Conservation (phyloP, 208 protist genomes). For the Trypanosoma caninum region DNA sequence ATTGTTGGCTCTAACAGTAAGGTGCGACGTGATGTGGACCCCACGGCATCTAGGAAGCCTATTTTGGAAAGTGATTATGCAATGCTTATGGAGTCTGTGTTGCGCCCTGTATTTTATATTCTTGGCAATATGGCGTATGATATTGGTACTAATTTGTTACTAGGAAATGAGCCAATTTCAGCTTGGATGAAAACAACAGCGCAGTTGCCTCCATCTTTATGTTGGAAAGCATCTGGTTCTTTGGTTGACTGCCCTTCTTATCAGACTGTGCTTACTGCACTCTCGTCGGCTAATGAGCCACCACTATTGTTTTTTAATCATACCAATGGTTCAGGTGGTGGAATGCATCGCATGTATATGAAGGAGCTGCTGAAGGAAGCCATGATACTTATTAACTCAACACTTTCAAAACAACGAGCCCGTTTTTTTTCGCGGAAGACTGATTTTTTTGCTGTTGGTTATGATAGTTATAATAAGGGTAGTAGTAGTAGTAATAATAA, state of each 20-base stretch:
- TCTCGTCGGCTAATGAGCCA: constrained; percentile 1
- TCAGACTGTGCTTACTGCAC: constrained; percentile 1
- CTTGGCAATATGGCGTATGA: constrained; percentile 7
- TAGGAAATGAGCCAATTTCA: constrained; percentile 5
- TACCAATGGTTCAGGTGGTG: not conserved
- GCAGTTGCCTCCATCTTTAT: not conserved
- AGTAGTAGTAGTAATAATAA: too few species aligned
- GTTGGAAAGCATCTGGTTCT: not conserved
- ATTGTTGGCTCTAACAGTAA: constrained; percentile 15
- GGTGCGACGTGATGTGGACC: not conserved
- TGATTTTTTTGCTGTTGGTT: too few species aligned
- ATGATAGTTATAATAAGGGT: too few species aligned
- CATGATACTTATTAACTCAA: constrained; percentile 9
- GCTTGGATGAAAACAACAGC: not conserved
- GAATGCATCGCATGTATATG: constrained; percentile 6
- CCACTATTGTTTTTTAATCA: not conserved
- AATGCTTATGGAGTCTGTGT: constrained; percentile 1
- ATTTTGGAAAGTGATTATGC: constrained; percentile 7
- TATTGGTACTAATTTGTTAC: constrained; percentile 1
- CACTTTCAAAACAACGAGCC: constrained; percentile 8
- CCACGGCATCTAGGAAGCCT: not conserved
- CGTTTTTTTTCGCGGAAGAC: too few species aligned
- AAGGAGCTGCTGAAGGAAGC: constrained; percentile 14
- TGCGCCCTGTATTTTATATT: not conserved
- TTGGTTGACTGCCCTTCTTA: not conserved